Percentiles rank a stretch among this genome's conserved stretches.
phyloP scores from a whole-genome alignment of 768 basidiomycete genomes.

The Inosperma sp. region DNA sequence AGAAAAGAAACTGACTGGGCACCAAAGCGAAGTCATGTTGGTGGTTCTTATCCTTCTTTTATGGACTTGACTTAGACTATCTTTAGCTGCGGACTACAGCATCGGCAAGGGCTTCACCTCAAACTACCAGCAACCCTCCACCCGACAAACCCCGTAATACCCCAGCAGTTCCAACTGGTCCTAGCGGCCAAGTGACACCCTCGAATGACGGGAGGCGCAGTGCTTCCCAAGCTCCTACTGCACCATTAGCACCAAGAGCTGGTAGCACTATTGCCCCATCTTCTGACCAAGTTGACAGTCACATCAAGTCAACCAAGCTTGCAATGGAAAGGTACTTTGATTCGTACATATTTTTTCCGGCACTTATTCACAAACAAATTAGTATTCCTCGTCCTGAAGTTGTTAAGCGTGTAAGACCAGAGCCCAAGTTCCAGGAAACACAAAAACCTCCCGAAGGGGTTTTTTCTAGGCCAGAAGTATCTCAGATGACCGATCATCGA shows the following conservation, averaged over 20 bases:
- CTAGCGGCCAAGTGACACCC: slow-evolving; percentile 29
- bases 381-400: slow-evolving; percentile 80
- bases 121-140: slow-evolving; percentile 25
- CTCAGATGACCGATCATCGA: slow-evolving; percentile 17
- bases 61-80: background rate
- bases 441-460: slow-evolving; percentile 27
- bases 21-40: slow-evolving; percentile 18
- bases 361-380: background rate
- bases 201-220: slow-evolving; percentile 37
- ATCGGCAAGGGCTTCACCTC: slow-evolving; percentile 29
- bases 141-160: slow-evolving; percentile 34
- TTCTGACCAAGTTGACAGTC: slow-evolving; percentile 23
- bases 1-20: slow-evolving; percentile 62
- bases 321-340: slow-evolving; percentile 60
- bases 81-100: slow-evolving; percentile 14
- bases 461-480: slow-evolving; percentile 16
- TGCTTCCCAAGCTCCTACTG: slow-evolving; percentile 28
- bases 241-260: slow-evolving; percentile 55
- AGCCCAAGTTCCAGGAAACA: slow-evolving; percentile 34
- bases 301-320: slow-evolving; percentile 46
- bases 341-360: background rate
- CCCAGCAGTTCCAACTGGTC: slow-evolving; percentile 36
- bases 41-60: background rate
- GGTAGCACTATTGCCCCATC: slow-evolving; percentile 4
- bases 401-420: slow-evolving; percentile 55